Evolutionary conservation across 2,329 filamentous ascomycete genomes (phyloP).

Genomic region (Fusarium duplospermum): DNA sequence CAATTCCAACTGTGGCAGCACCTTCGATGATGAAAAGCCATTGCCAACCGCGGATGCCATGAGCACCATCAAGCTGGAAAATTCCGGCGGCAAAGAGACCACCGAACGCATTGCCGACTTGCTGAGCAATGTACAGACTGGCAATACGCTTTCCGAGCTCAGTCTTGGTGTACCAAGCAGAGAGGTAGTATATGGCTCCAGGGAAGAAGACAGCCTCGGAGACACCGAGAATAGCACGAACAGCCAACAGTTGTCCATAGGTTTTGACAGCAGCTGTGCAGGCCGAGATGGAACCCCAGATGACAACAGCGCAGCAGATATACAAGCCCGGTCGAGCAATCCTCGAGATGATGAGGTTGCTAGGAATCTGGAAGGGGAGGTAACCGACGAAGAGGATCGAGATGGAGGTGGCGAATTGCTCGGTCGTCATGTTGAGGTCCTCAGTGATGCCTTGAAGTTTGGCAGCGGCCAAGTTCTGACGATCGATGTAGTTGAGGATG

Average conservation of each 20-base stretch:
- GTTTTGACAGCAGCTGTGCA: slow-evolving; percentile 59
- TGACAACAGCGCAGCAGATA: slow-evolving; percentile 34
- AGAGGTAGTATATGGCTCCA: slow-evolving; percentile 54
- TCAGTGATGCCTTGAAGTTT: slow-evolving; percentile 47
- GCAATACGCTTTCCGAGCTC: slow-evolving; percentile 49
- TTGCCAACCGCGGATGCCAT: slow-evolving; percentile 39
- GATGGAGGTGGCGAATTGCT: slow-evolving; percentile 53
- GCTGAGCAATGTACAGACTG: slow-evolving; percentile 47
- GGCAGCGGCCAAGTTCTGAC: slow-evolving; percentile 40
- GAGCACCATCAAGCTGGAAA: slow-evolving; percentile 46
- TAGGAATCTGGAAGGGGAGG: slow-evolving; percentile 51
- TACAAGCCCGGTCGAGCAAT: slow-evolving; percentile 35
- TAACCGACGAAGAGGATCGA: slow-evolving; percentile 52
- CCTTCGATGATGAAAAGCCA: slow-evolving; percentile 48
- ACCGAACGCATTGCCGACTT: slow-evolving; percentile 46
- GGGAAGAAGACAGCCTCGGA: slow-evolving; percentile 68
- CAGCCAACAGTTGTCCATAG: slow-evolving; percentile 46
- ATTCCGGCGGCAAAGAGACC: slow-evolving; percentile 50
- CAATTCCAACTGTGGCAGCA: slow-evolving; percentile 16
- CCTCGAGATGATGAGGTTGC: slow-evolving; percentile 47
- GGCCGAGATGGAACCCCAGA: slow-evolving; percentile 42
- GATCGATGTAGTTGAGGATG: slow-evolving; percentile 56
- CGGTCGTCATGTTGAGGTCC: slow-evolving; percentile 52
- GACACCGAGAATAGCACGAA: slow-evolving; percentile 58
- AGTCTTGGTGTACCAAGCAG: slow-evolving; percentile 55